Conservation (phyloP, 345 rosid genomes). For the Anastatica hierochuntica region DNA sequence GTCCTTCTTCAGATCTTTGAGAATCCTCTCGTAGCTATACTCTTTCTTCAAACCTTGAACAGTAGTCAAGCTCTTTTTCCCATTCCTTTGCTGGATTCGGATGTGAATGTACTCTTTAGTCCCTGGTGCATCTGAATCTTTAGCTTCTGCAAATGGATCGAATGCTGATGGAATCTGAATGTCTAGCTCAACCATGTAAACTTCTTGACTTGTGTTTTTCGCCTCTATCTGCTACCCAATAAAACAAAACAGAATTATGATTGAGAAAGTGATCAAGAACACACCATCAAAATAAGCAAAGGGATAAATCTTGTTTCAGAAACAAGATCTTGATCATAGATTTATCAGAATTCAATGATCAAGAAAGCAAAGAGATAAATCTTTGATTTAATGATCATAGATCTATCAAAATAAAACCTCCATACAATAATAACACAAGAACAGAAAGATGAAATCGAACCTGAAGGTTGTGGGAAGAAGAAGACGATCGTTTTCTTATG, state of each 20-base stretch:
- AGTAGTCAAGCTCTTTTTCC: slow-evolving; percentile 69
- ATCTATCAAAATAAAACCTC: background rate
- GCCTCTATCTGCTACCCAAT: background rate
- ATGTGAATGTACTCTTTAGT: slow-evolving; percentile 54
- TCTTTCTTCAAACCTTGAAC: slow-evolving; percentile 67
- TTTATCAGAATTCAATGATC: too few relatives aligned
- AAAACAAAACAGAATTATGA: background rate
- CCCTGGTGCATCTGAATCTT: slow-evolving; percentile 44
- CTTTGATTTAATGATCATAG: too few relatives aligned
- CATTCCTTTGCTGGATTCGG: slow-evolving; percentile 75
- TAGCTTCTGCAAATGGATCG: slow-evolving; percentile 65
- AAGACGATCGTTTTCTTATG: background rate
- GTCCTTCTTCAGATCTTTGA: slow-evolving; percentile 70
- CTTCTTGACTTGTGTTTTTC: slow-evolving; percentile 17
- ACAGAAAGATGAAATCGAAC: background rate
- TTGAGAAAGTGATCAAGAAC: background rate
- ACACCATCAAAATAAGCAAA: too few relatives aligned
- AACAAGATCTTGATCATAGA: too few relatives aligned
- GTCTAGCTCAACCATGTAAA: slow-evolving; percentile 74
- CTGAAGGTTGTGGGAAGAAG: slow-evolving; percentile 8
- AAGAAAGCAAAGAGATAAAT: too few relatives aligned
- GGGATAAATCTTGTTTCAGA: too few relatives aligned
- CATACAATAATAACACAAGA: too few relatives aligned
- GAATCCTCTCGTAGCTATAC: slow-evolving; percentile 59
- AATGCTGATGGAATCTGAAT: slow-evolving; percentile 47